These are phyloP conservation scores for Neospora caninum DNA, from an alignment of 169 alveolate species.

Conservation along the genomic window DNA sequence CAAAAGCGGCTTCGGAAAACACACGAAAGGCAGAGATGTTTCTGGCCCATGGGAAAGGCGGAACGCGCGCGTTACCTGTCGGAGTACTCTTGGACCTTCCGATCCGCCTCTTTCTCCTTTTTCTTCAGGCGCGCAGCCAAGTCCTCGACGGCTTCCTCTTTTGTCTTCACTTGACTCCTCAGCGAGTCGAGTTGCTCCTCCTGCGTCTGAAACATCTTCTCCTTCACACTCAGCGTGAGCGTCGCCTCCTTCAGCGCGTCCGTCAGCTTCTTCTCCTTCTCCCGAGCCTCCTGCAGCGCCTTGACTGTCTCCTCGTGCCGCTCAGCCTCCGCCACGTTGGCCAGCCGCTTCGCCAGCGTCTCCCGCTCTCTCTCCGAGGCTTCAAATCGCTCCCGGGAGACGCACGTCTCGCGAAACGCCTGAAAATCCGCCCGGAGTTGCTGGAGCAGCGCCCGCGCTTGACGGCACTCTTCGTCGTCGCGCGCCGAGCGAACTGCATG, in stretches of 20 bases:
- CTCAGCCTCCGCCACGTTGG: background rate
- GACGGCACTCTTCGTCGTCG: constrained; percentile 12
- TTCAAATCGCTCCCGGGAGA: background rate
- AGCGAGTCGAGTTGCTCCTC: constrained; percentile 9
- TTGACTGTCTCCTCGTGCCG: background rate
- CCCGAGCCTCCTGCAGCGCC: background rate
- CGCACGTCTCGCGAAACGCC: background rate
- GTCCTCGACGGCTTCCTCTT: background rate
- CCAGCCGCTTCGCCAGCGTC: background rate
- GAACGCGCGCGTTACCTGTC: background rate
- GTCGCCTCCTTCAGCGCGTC: background rate
- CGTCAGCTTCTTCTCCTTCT: background rate
- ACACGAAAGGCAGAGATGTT: too few relatives aligned
- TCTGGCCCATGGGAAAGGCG: too few relatives aligned
- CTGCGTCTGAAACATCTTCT: background rate
- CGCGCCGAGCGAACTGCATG: background rate
- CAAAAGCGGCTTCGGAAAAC: too few relatives aligned
- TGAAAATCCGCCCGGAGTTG: background rate
- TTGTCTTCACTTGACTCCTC: background rate
- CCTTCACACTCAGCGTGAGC: background rate
- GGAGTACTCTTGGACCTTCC: background rate
- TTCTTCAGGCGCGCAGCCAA: background rate
- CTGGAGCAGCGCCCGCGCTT: background rate
- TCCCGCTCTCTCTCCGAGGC: background rate
- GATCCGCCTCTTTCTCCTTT: background rate